A percentile compares a stretch with the other conserved stretches of the same genome.
These are phyloP conservation scores for Ustilago curta DNA, from an alignment of 1,284 basidiomycete genomes.

Conservation along the genomic window DNA sequence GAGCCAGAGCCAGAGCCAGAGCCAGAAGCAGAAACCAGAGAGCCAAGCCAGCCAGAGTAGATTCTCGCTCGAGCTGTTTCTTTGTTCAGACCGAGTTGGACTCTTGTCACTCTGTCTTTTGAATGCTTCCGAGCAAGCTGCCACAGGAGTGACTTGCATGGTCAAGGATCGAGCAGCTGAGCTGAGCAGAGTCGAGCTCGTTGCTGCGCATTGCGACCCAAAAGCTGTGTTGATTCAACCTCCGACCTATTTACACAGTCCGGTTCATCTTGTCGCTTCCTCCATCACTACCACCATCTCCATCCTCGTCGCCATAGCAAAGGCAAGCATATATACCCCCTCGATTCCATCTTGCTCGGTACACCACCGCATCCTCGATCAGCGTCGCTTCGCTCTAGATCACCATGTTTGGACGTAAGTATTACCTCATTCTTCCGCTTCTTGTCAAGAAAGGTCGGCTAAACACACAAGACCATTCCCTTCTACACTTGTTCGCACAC, in stretches of 20 bases:
- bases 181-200: not conserved
- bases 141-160: not conserved
- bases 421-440: not conserved
- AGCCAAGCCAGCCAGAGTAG: conserved; percentile 6
- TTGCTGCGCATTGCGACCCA: not conserved
- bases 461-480: not conserved
- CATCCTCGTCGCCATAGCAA: not conserved
- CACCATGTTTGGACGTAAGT: conserved; percentile 42
- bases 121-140: not conserved
- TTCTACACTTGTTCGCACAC: not conserved
- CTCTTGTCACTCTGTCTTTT: not conserved
- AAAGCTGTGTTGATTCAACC: conserved; percentile 7
- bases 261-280: conserved; percentile 16
- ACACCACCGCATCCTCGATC: not conserved
- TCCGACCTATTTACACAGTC: conserved; percentile 45
- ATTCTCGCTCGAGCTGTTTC: conserved; percentile 21
- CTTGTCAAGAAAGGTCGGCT: not conserved
- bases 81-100: not conserved
- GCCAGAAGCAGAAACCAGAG: not conserved
- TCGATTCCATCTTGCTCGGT: not conserved
- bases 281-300: conserved; percentile 11
- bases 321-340: not conserved
- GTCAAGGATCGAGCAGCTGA: not conserved
- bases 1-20: conserved; percentile 13
- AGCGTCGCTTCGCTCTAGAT: not conserved